Evolutionary conservation across 768 basidiomycete species (phyloP).

Genomic region (Mycena chlorophos): DNA sequence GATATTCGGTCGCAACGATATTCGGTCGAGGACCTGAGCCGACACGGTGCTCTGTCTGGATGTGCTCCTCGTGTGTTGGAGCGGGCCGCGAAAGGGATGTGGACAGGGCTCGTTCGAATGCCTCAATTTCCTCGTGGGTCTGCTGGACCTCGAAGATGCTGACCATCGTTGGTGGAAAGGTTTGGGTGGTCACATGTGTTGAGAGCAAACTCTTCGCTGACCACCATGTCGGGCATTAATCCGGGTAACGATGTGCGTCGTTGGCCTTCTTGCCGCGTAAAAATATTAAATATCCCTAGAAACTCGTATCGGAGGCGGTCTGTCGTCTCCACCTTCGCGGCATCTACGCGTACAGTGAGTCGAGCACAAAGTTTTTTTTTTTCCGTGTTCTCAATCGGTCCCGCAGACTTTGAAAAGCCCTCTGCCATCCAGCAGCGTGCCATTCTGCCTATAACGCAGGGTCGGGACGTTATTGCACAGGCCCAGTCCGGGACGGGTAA

Average conservation of each 20-base stretch:
- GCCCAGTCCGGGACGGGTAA: conserved; percentile 99
- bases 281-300: conserved; percentile 41
- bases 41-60: conserved; percentile 87
- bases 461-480: conserved; percentile 96
- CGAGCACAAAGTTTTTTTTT: conserved; percentile 1
- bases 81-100: conserved; percentile 73
- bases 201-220: conserved; percentile 30
- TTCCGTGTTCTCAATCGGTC: not conserved
- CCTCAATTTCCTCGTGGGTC: conserved; percentile 94
- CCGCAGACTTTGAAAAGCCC: conserved; percentile 88
- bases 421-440: conserved; percentile 98
- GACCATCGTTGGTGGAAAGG: conserved; percentile 62
- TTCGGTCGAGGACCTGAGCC: conserved; percentile 83
- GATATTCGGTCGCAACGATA: too few relatives aligned
- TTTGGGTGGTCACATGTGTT: conserved; percentile 65
- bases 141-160: conserved; percentile 93
- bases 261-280: conserved; percentile 16
- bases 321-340: conserved; percentile 64
- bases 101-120: conserved; percentile 84
- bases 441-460: conserved; percentile 87
- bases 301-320: conserved; percentile 95
- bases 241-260: conserved; percentile 77
- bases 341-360: conserved; percentile 26
- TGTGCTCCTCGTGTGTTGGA: conserved; percentile 57
- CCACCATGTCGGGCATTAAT: conserved; percentile 79